Evolutionary conservation across 108 stramenopile genomes (phyloP).

Genomic region (Asterionellopsis glacialis): DNA sequence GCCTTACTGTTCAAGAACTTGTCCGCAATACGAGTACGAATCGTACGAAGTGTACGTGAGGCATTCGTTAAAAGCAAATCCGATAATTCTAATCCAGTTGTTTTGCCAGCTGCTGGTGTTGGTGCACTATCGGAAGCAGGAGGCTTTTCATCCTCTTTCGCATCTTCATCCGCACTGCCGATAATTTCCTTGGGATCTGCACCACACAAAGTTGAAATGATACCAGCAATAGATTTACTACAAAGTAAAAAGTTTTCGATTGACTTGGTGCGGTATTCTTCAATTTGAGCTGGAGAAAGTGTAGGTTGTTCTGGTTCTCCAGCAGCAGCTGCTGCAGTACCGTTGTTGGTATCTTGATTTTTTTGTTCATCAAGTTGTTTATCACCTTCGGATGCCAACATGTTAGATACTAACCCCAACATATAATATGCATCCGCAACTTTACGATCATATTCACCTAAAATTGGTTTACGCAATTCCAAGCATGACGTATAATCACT

Average conservation of each 20-base stretch:
- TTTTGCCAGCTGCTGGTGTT: too few relatives aligned
- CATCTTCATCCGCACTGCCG: neutral
- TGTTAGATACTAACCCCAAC: slow-evolving; percentile 50
- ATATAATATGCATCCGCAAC: slow-evolving; percentile 71
- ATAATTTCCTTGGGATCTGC: slow-evolving; percentile 43
- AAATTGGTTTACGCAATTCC: slow-evolving; percentile 12
- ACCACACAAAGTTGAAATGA: slow-evolving; percentile 55
- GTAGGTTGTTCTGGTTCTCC: slow-evolving; percentile 9
- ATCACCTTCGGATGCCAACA: slow-evolving; percentile 29
- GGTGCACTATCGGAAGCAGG: too few relatives aligned
- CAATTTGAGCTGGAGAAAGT: slow-evolving; percentile 15
- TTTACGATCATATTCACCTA: slow-evolving; percentile 53
- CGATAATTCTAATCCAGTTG: neutral
- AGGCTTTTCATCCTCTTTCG: slow-evolving; percentile 17
- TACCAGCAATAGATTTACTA: slow-evolving; percentile 51
- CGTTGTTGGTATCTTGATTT: slow-evolving; percentile 1
- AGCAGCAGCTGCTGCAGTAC: neutral
- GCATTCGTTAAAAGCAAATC: neutral
- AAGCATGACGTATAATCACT: slow-evolving; percentile 57
- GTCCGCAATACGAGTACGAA: slow-evolving; percentile 1
- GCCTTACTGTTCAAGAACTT: neutral
- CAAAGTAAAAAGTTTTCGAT: slow-evolving; percentile 56
- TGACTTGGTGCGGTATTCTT: slow-evolving; percentile 35
- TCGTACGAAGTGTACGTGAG: neutral
- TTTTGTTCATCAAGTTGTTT: slow-evolving; percentile 4